Evolutionary conservation across 495 filamentous ascomycete species (phyloP).

Genomic region (Beverwykella pulmonaria): DNA sequence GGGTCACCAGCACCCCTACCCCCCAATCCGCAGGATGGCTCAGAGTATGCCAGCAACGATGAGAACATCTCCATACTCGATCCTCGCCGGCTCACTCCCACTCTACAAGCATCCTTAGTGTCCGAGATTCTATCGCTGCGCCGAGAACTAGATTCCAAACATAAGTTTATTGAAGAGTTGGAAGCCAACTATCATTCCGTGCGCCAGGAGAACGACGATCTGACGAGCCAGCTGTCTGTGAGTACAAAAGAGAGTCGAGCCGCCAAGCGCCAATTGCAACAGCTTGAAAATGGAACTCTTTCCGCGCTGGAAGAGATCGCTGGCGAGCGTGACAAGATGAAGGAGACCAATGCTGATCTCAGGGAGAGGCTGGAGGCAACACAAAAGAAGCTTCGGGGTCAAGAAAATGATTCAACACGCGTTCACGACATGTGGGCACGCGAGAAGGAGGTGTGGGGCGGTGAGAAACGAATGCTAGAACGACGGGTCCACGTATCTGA

Average conservation of each 20-base stretch:
- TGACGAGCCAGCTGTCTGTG: constrained; percentile 62
- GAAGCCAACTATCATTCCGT: constrained; percentile 73
- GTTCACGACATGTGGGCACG: constrained; percentile 74
- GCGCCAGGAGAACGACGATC: constrained; percentile 70
- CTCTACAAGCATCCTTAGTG: constrained; percentile 89
- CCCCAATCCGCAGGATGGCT: constrained; percentile 52
- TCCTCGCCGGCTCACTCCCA: constrained; percentile 90
- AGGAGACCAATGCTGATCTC: constrained; percentile 71
- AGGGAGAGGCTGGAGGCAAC: constrained; percentile 76
- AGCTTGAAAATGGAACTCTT: constrained; percentile 83
- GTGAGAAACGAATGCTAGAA: constrained; percentile 78
- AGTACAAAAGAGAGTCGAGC: constrained; percentile 75
- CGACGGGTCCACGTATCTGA: constrained; percentile 84
- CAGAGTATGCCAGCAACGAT: constrained; percentile 54
- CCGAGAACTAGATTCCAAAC: constrained; percentile 85
- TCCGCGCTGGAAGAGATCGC: constrained; percentile 80
- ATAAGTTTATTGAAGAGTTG: constrained; percentile 77
- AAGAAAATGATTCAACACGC: constrained; percentile 81
- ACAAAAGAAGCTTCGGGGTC: constrained; percentile 74
- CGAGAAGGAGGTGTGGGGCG: constrained; percentile 81
- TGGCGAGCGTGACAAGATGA: constrained; percentile 82
- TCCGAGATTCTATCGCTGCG: constrained; percentile 88
- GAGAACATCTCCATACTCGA: constrained; percentile 80
- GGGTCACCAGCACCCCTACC: constrained; percentile 64
- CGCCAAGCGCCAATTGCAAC: constrained; percentile 78